Conservation (phyloP, 257 asterid genomes). For the Solanum virginianum region DNA sequence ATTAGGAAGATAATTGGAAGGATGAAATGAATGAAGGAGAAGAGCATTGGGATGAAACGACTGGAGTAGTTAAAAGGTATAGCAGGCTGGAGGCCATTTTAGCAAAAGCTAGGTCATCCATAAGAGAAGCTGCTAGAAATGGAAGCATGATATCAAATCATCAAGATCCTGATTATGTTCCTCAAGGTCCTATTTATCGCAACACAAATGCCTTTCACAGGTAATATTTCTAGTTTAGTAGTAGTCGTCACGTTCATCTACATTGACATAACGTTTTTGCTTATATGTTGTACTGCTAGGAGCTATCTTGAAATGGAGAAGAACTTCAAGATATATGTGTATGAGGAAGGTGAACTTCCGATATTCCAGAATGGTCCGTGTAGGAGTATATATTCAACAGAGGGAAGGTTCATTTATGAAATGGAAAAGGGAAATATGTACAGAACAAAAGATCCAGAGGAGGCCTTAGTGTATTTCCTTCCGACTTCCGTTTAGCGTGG, state of each 20-base stretch:
- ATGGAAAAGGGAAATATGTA: constrained; percentile 46
- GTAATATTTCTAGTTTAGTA: background rate
- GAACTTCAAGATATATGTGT: constrained; percentile 55
- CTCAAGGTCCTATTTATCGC: constrained; percentile 24
- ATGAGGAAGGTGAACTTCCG: constrained; percentile 79
- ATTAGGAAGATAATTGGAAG: background rate
- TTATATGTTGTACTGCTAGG: constrained; percentile 18
- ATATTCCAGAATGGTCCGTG: constrained; percentile 78
- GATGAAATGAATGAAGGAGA: background rate
- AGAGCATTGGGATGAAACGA: background rate
- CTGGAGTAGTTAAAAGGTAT: background rate
- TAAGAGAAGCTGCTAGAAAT: constrained; percentile 23
- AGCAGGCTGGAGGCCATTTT: constrained; percentile 10
- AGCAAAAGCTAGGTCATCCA: constrained; percentile 17
- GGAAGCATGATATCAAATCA: constrained; percentile 13
- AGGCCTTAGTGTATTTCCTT: constrained; percentile 67
- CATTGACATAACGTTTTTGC: background rate
- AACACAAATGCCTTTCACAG: constrained; percentile 32
- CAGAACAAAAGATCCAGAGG: constrained; percentile 46
- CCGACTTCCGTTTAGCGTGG: constrained; percentile 80
- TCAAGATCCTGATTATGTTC: constrained; percentile 22
- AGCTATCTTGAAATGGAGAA: constrained; percentile 76
- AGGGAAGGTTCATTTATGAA: constrained; percentile 71
- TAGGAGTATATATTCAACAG: constrained; percentile 62
- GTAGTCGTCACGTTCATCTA: background rate